Conservation (phyloP, 2,329 filamentous ascomycete species). For the Hirsutella rhossiliensis region DNA sequence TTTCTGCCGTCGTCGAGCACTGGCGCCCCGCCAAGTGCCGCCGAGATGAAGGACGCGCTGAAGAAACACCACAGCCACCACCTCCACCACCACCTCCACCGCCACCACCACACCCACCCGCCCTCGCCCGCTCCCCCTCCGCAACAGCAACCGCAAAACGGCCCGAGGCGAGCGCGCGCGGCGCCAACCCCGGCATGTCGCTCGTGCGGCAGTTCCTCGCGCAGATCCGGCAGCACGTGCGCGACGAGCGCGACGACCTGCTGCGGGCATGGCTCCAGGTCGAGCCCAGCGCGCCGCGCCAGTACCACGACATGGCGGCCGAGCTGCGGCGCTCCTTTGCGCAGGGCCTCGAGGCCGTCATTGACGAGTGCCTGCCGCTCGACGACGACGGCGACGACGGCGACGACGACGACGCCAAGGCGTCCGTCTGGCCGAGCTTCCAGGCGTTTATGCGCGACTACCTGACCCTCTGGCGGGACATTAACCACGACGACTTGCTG, state of each 20-base stretch:
- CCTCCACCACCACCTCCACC: no score
- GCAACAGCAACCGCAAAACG: not conserved
- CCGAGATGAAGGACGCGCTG: no score
- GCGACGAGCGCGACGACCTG: conserved; percentile 48
- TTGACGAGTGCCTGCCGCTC: conserved; percentile 48
- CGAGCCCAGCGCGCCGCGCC: conserved; percentile 55
- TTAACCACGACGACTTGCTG: conserved; percentile 63
- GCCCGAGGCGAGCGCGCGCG: conserved; percentile 3
- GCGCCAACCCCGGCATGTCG: conserved; percentile 32
- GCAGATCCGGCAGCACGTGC: conserved; percentile 45
- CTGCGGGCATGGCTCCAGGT: conserved; percentile 63
- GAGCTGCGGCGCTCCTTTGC: conserved; percentile 52
- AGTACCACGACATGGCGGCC: conserved; percentile 54
- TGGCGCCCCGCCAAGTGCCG: no score
- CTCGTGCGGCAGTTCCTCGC: conserved; percentile 57
- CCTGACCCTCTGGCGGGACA: conserved; percentile 67
- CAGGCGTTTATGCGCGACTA: conserved; percentile 72
- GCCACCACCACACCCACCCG: no score
- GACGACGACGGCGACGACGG: conserved; percentile 39
- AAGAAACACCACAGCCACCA: no score
- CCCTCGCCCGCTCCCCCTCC: no score
- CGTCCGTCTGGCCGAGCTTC: conserved; percentile 64
- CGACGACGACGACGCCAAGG: conserved; percentile 51
- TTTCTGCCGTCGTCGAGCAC: no score
- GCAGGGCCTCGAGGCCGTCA: conserved; percentile 47